Evolutionary conservation across 768 basidiomycete species (phyloP).

Genomic region (Kwoniella europaea): DNA sequence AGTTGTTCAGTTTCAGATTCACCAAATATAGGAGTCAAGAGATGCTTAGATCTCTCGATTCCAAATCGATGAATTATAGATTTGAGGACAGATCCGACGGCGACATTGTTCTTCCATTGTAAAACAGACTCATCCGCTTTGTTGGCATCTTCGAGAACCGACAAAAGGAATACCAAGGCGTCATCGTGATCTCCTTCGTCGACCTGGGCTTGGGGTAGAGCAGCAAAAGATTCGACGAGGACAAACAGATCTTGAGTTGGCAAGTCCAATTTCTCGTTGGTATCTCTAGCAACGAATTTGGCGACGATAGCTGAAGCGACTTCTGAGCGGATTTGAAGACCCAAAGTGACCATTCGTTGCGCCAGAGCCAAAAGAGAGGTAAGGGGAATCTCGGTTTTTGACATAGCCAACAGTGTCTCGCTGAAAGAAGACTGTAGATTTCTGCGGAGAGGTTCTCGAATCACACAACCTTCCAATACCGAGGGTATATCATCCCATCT

Average conservation of each 20-base stretch:
- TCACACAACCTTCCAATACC: slow-evolving; percentile 6
- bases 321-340: background rate
- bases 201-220: background rate
- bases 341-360: slow-evolving; percentile 11
- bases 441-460: background rate
- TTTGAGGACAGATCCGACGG: slow-evolving; percentile 8
- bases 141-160: slow-evolving; percentile 22
- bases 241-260: slow-evolving; percentile 14
- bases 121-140: background rate
- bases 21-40: slow-evolving; percentile 19
- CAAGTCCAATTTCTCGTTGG: slow-evolving; percentile 2
- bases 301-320: slow-evolving; percentile 10
- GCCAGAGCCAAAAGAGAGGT: slow-evolving; percentile 4
- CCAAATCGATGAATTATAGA: slow-evolving; percentile 20
- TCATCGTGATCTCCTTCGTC: slow-evolving; percentile 36
- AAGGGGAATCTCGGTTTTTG: slow-evolving; percentile 10
- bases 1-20: slow-evolving; percentile 10
- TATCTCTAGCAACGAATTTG: slow-evolving; percentile 14
- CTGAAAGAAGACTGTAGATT: background rate
- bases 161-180: slow-evolving; percentile 27
- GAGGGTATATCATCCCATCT: slow-evolving; percentile 14
- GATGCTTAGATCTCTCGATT: slow-evolving; percentile 11
- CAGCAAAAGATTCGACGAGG: slow-evolving; percentile 20
- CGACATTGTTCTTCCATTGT: background rate
- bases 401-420: background rate